Conservation (phyloP, 2,329 filamentous ascomycete species). For the Exutisphaerella laricina region DNA sequence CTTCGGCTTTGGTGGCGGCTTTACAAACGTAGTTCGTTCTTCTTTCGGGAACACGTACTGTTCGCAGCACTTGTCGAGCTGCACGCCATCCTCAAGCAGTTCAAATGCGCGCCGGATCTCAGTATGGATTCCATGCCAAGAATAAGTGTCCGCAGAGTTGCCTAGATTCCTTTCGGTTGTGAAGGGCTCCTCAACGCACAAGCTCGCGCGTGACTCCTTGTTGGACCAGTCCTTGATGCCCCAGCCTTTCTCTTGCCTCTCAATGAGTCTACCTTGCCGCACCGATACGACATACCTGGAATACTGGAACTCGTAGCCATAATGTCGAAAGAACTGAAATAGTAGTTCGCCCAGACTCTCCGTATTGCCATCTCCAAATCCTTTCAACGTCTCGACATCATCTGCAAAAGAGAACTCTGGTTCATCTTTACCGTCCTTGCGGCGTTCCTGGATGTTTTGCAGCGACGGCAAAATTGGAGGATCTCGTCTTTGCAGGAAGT, state of each 20-base stretch:
- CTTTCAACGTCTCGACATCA: constrained; percentile 59
- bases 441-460: constrained; percentile 65
- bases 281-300: constrained; percentile 80
- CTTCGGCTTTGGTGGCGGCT: constrained; percentile 51
- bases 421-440: constrained; percentile 57
- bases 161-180: constrained; percentile 83
- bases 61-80: constrained; percentile 78
- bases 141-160: constrained; percentile 93
- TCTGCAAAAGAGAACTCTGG: constrained; percentile 76
- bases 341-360: constrained; percentile 79
- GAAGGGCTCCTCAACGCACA: constrained; percentile 97
- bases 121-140: constrained; percentile 83
- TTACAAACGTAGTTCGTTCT: constrained; percentile 55
- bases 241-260: constrained; percentile 86
- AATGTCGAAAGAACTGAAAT: constrained; percentile 93
- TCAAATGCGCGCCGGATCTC: constrained; percentile 88
- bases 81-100: constrained; percentile 64
- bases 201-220: constrained; percentile 57
- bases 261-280: constrained; percentile 69
- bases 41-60: constrained; percentile 83
- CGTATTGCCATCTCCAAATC: constrained; percentile 72
- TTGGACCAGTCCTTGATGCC: constrained; percentile 49
- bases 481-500: constrained; percentile 82
- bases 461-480: constrained; percentile 80
- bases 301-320: constrained; percentile 89